phyloP scores from a whole-genome alignment of 1,284 basidiomycete species.

The Cutaneotrichosporon mucoides region DNA sequence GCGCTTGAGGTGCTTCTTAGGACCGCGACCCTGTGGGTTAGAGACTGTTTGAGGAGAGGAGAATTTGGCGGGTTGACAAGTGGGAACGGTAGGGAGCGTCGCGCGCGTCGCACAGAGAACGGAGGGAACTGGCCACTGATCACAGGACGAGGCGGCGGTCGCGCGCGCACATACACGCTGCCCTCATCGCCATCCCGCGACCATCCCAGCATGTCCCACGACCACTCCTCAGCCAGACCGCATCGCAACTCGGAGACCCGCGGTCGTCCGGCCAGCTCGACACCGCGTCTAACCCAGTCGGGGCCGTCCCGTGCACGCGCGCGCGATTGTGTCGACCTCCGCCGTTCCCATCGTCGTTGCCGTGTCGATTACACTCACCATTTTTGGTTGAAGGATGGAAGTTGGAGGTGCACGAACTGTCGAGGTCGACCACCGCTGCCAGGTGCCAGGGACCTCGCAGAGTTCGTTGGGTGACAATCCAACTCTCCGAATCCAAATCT shows the following conservation, averaged over 20 bases:
- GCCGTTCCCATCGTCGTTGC: constrained; percentile 1
- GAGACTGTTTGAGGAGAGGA: neutral
- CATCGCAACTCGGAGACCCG: too few species aligned
- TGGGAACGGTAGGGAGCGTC: too few species aligned
- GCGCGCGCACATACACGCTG: neutral
- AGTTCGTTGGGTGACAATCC: too few species aligned
- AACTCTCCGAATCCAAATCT: too few species aligned
- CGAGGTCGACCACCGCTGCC: neutral
- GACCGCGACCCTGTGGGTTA: constrained; percentile 77
- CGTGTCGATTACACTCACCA: constrained; percentile 15
- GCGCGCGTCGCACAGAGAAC: too few species aligned
- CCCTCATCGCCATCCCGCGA: neutral
- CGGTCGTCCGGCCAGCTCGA: neutral
- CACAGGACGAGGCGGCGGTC: neutral
- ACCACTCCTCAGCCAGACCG: neutral
- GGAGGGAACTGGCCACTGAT: too few species aligned
- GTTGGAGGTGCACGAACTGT: neutral
- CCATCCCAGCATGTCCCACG: neutral
- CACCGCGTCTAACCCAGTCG: neutral
- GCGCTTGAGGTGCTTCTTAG: constrained; percentile 99
- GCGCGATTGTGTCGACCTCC: neutral
- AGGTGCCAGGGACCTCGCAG: neutral
- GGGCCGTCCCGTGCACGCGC: neutral
- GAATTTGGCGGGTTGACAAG: too few species aligned
- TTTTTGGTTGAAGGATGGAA: constrained; percentile 16